Evolutionary conservation across 208 protist species (phyloP), one percentile per base, ranked within the genome.

Genomic region (Leishmania gerbilli): DNA sequence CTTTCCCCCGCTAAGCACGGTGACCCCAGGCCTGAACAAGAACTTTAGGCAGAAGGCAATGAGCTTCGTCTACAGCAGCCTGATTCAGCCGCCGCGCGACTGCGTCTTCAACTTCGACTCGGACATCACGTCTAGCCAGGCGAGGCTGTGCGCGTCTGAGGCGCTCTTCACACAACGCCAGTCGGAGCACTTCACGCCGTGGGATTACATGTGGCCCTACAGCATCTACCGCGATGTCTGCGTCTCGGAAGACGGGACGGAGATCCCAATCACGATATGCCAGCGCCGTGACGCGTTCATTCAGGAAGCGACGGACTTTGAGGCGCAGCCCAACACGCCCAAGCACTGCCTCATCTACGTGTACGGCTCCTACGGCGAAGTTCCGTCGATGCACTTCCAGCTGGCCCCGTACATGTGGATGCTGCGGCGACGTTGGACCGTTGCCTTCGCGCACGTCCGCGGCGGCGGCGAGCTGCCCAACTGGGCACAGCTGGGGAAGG

Each of bases 171-270:
- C 95, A 76, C 95, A 98, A 85, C 91, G 95, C n/a, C 95, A 98
- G 80, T 86, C 93, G 27, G 93, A 98, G 84, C 92, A 95, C 78
- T 96, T 96, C 77, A 98, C 93, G 9, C 93, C 95, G 71, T 97
- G 92, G 92, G 95, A 98, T 83, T 98, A 98, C 88, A 98, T 98
- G 95, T 98, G 95, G 93, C 95, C 95, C 3, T 97, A 98, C 85
- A 96, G 88, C 85, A 95, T 97, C 77, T 98, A 97, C 77, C 92
- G 95, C 71, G 95, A 98, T 72, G 84, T 97, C 21, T 96, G 92
- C 74, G 84, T 94, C 21, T 94, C 92, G 8, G 87, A 91, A 40
- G 95, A 98, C 80, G 95, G 93, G 19, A 96, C 92, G 51, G 88
- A 97, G 74, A 94, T 98, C 45, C 95, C 95, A 45, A 92, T 98